Conservation (phyloP, 495 filamentous ascomycete species). For the Stereocaulon alpinum region DNA sequence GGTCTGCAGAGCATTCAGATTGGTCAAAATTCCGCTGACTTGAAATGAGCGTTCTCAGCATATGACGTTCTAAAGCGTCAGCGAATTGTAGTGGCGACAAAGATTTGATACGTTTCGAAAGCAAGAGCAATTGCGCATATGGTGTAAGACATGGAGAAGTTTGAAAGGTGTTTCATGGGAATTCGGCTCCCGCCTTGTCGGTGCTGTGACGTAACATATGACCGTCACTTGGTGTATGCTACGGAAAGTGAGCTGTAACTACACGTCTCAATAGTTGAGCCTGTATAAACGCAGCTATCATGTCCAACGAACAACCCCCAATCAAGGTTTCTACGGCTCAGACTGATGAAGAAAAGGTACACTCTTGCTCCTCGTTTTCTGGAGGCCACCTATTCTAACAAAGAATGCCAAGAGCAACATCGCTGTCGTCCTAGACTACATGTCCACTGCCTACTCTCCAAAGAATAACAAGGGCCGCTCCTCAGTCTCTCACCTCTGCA, state of each 20-base stretch:
- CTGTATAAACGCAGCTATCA: not conserved
- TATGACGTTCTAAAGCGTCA: too few species aligned
- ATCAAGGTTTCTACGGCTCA: slow-evolving; percentile 17
- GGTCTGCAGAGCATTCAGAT: not conserved
- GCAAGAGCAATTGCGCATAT: not conserved
- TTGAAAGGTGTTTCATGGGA: not conserved
- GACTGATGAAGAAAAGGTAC: slow-evolving; percentile 18
- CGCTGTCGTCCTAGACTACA: slow-evolving; percentile 29
- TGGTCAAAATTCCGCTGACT: not conserved
- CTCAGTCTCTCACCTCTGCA: slow-evolving; percentile 25
- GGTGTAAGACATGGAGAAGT: not conserved
- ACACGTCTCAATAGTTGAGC: not conserved
- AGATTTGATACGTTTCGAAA: not conserved
- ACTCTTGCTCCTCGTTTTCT: not conserved
- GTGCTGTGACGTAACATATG: slow-evolving; percentile 5
- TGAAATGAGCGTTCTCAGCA: not conserved
- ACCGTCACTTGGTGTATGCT: not conserved
- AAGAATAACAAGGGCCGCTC: slow-evolving; percentile 24
- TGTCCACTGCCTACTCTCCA: slow-evolving; percentile 27
- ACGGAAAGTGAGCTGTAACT: not conserved
- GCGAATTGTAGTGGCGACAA: not conserved
- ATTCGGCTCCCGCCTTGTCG: not conserved
- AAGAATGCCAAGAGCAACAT: slow-evolving; percentile 25
- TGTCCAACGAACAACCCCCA: slow-evolving; percentile 13
- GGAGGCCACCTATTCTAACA: not conserved